These are phyloP conservation scores for Populus pruinosa DNA, from an alignment of 345 rosid genomes.

Conservation along the genomic window DNA sequence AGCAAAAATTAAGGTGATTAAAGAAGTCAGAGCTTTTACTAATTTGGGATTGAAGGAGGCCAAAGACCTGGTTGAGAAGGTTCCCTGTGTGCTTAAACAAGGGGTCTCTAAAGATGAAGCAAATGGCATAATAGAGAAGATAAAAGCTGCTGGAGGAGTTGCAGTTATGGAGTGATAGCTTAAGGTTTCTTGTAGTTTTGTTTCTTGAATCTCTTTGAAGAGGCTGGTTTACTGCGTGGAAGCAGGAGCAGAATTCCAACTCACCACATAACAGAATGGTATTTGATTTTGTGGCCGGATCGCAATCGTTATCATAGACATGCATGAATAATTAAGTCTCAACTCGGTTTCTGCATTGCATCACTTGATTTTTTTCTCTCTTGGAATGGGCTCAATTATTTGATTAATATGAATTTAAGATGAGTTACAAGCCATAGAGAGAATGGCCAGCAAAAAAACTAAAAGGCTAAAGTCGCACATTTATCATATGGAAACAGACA, in stretches of 20 bases:
- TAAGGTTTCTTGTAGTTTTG: neutral
- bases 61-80: constrained; percentile 50
- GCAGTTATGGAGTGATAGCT: constrained; percentile 43
- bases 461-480: no score
- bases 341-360: neutral
- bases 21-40: constrained; percentile 46
- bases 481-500: no score
- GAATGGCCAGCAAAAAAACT: no score
- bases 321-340: neutral
- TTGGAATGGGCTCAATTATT: neutral
- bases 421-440: neutral
- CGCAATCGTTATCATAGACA: neutral
- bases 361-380: no score
- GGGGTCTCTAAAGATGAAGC: constrained; percentile 52
- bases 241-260: neutral
- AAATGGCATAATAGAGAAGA: constrained; percentile 37
- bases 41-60: constrained; percentile 53
- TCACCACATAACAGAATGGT: neutral
- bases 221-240: neutral
- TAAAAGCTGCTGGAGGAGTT: constrained; percentile 48
- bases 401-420: neutral
- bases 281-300: neutral
- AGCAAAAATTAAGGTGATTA: constrained; percentile 47
- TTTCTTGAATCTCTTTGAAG: neutral
- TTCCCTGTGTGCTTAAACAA: constrained; percentile 41